Base-by-base conservation (phyloP, 495 filamentous ascomycete genomes). In the Parachaetomium inaequale region DNA sequence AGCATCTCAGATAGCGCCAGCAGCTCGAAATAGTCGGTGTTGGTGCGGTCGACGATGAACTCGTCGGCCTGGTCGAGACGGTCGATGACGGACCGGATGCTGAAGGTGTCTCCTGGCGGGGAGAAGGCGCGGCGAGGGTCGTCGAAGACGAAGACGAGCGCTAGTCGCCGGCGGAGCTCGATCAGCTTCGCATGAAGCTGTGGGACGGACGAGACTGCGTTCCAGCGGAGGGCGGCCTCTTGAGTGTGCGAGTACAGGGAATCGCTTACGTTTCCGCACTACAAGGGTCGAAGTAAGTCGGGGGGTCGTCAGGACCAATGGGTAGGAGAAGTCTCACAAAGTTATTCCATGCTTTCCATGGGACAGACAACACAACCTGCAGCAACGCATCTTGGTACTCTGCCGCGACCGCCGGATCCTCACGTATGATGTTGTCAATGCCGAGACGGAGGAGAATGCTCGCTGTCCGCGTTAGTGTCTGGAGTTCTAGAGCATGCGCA, bases 11-110 rank as follows among this genome's bases (percentile, higher is more conserved):
- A 77, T 17, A 86, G 77, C 1, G 89, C 84, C 0, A 78, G 75
- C 4, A 98, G 81, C 45, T 82, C 75, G 12, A 77, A 76, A 73
- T 87, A 96, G 67, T 96, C 83, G 15, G 87, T 91, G 31, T 81
- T 68, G 15, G 61, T 43, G 45, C 59, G 57, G 47, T 69, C 63
- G 59, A 74, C 51, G 47, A 67, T 53, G 66, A 78, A 77, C 21
- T 75, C 69, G 34, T 78, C 66, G 29, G 81, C 72, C 25, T 63
- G 40, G 4, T 81, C 70, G 40, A 90, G 81, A 25, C 81, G 76
- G 46, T 75, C 26, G 53, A 78, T 79, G 45, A 91, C 75, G 19
- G 73, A 64, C 26, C 71, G 71, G 26, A 91, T 70, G 59, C 81
- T 72, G 46, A 88, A 70, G n/a, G 78, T 71, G 10, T 72, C 68